These are phyloP conservation scores for Leishmania tropica DNA, from an alignment of 208 protist species.

Conservation along the genomic window DNA sequence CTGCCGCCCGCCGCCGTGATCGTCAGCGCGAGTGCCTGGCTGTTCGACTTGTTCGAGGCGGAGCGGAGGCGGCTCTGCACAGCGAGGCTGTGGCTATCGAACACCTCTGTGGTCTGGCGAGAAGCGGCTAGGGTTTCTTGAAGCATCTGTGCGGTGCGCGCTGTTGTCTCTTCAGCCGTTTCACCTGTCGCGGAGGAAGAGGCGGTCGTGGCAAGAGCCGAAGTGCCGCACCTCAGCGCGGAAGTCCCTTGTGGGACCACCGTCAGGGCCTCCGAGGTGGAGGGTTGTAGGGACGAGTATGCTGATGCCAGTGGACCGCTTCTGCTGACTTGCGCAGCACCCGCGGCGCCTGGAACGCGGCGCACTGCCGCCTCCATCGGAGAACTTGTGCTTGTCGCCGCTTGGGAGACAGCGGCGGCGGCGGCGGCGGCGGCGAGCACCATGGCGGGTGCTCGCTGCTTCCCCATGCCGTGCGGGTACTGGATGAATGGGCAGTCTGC, in stretches of 20 bases:
- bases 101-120: constrained; percentile 32
- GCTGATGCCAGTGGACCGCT: background rate
- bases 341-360: background rate
- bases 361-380: background rate
- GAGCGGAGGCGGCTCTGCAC: constrained; percentile 23
- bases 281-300: background rate
- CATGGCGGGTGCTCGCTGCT: constrained; percentile 17
- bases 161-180: constrained; percentile 35
- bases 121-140: constrained; percentile 27
- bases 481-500: constrained; percentile 65
- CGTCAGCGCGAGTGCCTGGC: constrained; percentile 22
- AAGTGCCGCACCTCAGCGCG: background rate
- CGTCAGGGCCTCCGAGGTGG: background rate
- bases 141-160: constrained; percentile 41
- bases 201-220: background rate
- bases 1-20: constrained; percentile 17
- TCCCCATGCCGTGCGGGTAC: constrained; percentile 65
- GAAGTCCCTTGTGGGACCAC: background rate
- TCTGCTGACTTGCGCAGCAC: background rate
- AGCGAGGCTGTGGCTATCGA: constrained; percentile 35
- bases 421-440: constrained; percentile 8
- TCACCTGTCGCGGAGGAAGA: background rate
- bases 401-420: background rate
- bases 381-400: background rate
- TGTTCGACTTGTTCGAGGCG: background rate